Conservation (phyloP, 2,329 filamentous ascomycete species). For the Nectriaceae sp. region DNA sequence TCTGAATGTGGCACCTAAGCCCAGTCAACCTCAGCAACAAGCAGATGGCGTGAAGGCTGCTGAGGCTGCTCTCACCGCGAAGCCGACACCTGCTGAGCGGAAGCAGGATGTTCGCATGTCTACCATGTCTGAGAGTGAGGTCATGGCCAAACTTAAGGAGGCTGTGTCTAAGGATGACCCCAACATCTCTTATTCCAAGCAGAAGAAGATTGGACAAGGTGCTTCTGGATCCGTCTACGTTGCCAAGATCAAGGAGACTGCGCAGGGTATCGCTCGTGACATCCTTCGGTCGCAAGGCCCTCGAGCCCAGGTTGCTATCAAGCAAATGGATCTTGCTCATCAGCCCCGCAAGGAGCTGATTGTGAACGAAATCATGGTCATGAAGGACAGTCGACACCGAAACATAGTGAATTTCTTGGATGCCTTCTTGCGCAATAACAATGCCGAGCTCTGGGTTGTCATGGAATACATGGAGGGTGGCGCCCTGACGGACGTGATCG, state of each 20-base stretch:
- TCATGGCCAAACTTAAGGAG: constrained; percentile 93
- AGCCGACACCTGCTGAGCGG: constrained; percentile 70
- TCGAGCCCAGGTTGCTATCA: constrained; percentile 92
- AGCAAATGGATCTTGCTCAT: constrained; percentile 98
- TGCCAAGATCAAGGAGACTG: constrained; percentile 88
- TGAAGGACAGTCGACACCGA: constrained; percentile 97
- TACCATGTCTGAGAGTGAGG: constrained; percentile 94
- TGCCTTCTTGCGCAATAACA: constrained; percentile 93
- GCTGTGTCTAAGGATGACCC: constrained; percentile 96
- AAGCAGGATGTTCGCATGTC: constrained; percentile 97
- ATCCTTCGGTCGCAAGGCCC: constrained; percentile 78
- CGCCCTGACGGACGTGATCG: constrained; percentile 95
- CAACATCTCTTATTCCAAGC: constrained; percentile 94
- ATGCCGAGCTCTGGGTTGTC: constrained; percentile 96
- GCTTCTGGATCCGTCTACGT: constrained; percentile 98
- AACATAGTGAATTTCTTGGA: constrained; percentile 99
- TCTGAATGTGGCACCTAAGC: constrained; percentile 74
- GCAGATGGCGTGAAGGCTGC: constrained; percentile 81
- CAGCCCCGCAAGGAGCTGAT: constrained; percentile 98
- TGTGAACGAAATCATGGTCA: constrained; percentile 99
- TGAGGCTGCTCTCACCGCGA: constrained; percentile 84
- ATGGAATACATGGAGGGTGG: constrained; percentile 99
- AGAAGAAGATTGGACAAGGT: constrained; percentile 99
- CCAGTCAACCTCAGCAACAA: constrained; percentile 48
- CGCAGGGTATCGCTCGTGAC: constrained; percentile 81